Base-by-base conservation (phyloP, 1,284 basidiomycete genomes). In the Pterula multifida region DNA sequence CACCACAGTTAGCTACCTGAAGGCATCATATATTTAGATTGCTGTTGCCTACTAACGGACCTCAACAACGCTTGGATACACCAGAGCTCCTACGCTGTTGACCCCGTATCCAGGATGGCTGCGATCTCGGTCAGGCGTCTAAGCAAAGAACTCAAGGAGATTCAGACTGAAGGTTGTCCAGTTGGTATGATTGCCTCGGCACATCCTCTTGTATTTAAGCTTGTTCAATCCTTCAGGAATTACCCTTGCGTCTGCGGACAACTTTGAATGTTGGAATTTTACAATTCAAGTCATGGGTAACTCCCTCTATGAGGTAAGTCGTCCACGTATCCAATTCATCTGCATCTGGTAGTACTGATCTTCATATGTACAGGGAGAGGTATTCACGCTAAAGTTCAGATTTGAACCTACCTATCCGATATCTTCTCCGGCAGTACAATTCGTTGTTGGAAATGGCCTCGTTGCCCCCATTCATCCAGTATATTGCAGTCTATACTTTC, bases 371-470 rank as follows among this genome's bases (percentile, higher is more conserved):
- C 55, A 90, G 87, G 81, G 73, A 49, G 85, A 90, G 66, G 75
- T 72, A 49, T 82, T 87, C 63, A 81, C 76, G 50, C 70, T 90
- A 35, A 81, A 79, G 68, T 89, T 90, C 63, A 73, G 79, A 56
- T 90, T 90, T 60, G 85, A 89, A 56, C 36, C 69, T 2, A 72
- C 75, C 56, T 89, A 89, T 63, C 87, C 86, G 1, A 89, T 90
- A 59, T 82, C 83, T 3, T 77, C 86, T 1, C 86, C 86, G n/a
- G 83, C 85, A 13, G 86, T 90, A 17, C 82, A 85, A 59, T 90
- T 90, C 57, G 78, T 88, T 35, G 76, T 84, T 13, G 75, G 75
- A 49, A 71, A 81, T 45, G 69, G 72, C 45, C 70, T 70, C 53
- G 65, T 78, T 56, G 73, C 84, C 17, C 86, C 87, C 13, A 61